Base-by-base conservation (phyloP, 2,329 filamentous ascomycete genomes). In the Cladorrhinum sp. region DNA sequence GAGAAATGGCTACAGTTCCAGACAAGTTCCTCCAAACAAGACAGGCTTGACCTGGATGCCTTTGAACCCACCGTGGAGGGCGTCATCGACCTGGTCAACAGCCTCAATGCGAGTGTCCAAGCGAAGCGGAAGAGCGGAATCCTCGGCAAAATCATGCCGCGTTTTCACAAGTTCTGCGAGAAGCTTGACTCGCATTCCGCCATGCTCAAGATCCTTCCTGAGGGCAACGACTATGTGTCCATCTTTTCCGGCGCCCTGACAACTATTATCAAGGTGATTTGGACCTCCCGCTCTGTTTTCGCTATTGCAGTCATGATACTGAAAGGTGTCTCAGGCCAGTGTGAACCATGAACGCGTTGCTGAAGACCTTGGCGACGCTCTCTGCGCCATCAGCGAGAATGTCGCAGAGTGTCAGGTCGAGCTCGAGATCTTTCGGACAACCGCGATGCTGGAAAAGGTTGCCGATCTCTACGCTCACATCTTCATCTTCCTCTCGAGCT, bases 161-260 rank as follows among this genome's bases (percentile, higher is more conserved):
- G 61, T 2, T 70, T 72, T 39, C 70, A 72, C 56, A 67, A 61
- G 14, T 69, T 72, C 26, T 72, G 69, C 21, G 46, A 57, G 5
- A 66, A 62, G 0, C 23, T 72, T 12, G 53, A 69, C 55, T 66
- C 68, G 0, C 71, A 73, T 24, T 65, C 62, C 4, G 24, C 63
- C 1, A 60, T 72, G 0, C 23, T 73, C 6, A 52, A 70, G n/a
- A 54, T 72, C 8, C 65, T 73, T 0, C 70, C 71, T 0, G 64
- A 69, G 3, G 67, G 69, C 1, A 72, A 67, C 20, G 67, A 73
- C 53, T 73, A 73, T 20, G 66, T 71, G 2, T 71, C 70, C 0
- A 58, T 73, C 0, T 72, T 73, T n/a, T 65, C 69, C 2, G 71
- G 71, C 0, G 64, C 62, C 0, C 48, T 72, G 3, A 70, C 66